Evolutionary conservation across 805 yeast genomes (phyloP), one percentile per base, ranked within the genome.

Genomic region (Candida sithepensis): DNA sequence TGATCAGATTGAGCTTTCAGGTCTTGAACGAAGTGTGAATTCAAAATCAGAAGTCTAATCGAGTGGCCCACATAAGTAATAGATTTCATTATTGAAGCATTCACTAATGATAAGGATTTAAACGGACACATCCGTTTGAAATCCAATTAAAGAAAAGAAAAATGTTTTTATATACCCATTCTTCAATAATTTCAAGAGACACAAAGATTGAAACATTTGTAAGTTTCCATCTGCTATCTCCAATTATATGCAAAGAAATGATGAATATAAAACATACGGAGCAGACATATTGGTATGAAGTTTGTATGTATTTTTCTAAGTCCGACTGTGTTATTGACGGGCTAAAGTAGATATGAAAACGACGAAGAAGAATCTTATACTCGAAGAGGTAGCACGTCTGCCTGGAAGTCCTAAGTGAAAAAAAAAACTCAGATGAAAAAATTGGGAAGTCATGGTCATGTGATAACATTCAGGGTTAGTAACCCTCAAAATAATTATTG

Each of bases 201-300:
- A 39, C 7, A 39, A n/a, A 14, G 34, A 30, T 6, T 30, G 13
- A 30, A 30, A 5, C 16, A 4, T 16, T 4, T n/a, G n/a, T 28
- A 2, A 32, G 34, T 14, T 23, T 14, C 16, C 30, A 37, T 13
- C 30, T 8, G 20, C 19, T 26, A 22, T 38, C 37, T 18, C 36
- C 41, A 23, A 26, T 18, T 24, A 28, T 19, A 14, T 36, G 41
- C 13, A 42, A 33, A 7, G 34, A 2, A 22, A 30, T 28, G 43
- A 44, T 10, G 44, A 47, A 47, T 40, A 47, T 40, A 30, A 50
- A 47, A 57, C 61, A 56, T 57, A 57, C 61, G 60, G 57, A 55
- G 65, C 59, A 57, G 62, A 63, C 66, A 61, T 61, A 53, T 49
- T 51, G 41, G 42, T 46, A 34, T n/a, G 16, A 13, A 28, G 21